Base-by-base conservation (phyloP, 2,329 filamentous ascomycete genomes). In the Atkinsonella texensis region DNA sequence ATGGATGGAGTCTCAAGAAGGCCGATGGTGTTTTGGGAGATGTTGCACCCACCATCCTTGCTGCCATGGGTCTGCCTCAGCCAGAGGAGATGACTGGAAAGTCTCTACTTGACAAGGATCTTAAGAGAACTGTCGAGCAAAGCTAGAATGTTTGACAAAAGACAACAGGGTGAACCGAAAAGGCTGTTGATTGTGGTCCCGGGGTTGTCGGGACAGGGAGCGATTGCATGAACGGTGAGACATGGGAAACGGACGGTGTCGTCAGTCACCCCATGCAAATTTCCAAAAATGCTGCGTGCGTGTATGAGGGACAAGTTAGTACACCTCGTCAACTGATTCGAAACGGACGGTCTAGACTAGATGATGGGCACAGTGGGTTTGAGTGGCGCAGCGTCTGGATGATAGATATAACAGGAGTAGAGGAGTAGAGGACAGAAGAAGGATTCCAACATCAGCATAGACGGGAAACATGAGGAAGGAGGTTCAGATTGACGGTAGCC, bases 31-130 rank as follows among this genome's bases (percentile, higher is more conserved):
- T 98, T n/a, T 77, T 98, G 20, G 93, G 93, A 54, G 93, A 98
- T 64, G 93, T 98, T 35, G 93, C 93, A 8, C 93, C 93, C n/a
- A 98, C 93, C 15, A 69, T 98, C 54, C 78, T 98, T 43, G 86
- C 83, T 6, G 82, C 83, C 63, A 96, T 98, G 90, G 93, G 93
- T 33, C 75, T 98, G 55, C 80, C 87, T 46, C 83, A 95, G 68
- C 91, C 93, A 5, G 81, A 87, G 62, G 90, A 91, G 69, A 98
- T 98, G 93, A 87, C 86, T 53, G 90, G 93, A 53, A 73, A 75
- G 64, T 95, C 83, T 70, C 76, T 98, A 63, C 76, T 98, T 60
- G 72, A 89, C 63, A 94, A 89, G 80, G 66, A 75, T 72, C 59
- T 84, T 48, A 67, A 68, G 63, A 59, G 65, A 49, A 55, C 55